Base-by-base conservation (phyloP, 1,139 yeast species). In the Geotrichum restrictum region DNA sequence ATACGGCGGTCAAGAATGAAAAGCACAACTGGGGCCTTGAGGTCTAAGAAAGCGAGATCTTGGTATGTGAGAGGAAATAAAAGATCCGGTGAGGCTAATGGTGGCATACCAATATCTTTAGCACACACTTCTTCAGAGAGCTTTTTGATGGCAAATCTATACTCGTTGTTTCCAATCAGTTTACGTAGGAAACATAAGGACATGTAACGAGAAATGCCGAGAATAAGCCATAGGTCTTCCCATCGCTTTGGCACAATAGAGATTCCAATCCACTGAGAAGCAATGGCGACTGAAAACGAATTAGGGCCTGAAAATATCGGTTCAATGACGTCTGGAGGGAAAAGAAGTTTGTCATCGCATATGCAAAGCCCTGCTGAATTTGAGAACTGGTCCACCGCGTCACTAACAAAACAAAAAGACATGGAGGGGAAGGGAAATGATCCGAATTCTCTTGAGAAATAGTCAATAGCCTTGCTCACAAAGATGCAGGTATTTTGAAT, bases 241-340 rank as follows among this genome's bases (percentile, higher is more conserved):
- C 84, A 80, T 0, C 83, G 77, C 56, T 79, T 80, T 0, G 98
- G 96, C 0, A 88, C 84, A 31, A 94, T 88, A 65, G 88, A 88
- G 37, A 94, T 84, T 7, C 98, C 97, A 0, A 95, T 80, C 96
- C 98, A 94, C 66, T 94, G 98, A 5, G 81, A 77, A 0, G 98
- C 87, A 36, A 94, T 69, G 0, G 88, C 81, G 54, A 81, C 79
- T 1, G 93, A 77, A 7, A 93, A 66, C 0, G 73, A 66, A 57
- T 87, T 89, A 0, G 96, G 87, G 1, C 82, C 77, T 0, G 80
- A 65, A 60, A 86, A 82, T 58, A 88, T 75, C 0, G 96, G 94
- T 60, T 94, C 98, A 37, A 93, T 82, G 14, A 83, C 73, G 47
- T 81, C 80, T 0, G 94, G 77, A 0, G 94, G 84, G 62, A 88